Evolutionary conservation across 148 eudicot genomes (phyloP).

Genomic region (Silene latifolia): DNA sequence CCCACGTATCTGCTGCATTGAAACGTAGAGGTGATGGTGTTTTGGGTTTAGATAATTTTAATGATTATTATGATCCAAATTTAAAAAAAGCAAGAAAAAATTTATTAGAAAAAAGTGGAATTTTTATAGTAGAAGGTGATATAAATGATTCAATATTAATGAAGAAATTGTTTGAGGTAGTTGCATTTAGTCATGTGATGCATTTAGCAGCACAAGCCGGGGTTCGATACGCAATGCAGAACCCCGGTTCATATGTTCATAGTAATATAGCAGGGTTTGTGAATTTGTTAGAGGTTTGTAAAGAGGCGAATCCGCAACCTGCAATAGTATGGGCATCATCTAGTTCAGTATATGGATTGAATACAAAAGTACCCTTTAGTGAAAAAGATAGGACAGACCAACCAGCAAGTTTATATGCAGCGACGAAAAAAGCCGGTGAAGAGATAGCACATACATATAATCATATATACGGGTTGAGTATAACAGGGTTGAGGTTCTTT

Average conservation of each 20-base stretch:
- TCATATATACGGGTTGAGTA: slow-evolving; percentile 69
- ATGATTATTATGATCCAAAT: slow-evolving; percentile 70
- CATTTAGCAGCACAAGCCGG: slow-evolving; percentile 91
- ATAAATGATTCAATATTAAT: slow-evolving; percentile 54
- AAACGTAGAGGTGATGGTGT: slow-evolving; percentile 75
- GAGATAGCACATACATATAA: slow-evolving; percentile 86
- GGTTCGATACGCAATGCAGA: slow-evolving; percentile 80
- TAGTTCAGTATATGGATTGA: slow-evolving; percentile 76
- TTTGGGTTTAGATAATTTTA: slow-evolving; percentile 69
- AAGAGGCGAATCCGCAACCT: slow-evolving; percentile 69
- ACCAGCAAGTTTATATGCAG: slow-evolving; percentile 84
- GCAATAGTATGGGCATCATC: slow-evolving; percentile 83
- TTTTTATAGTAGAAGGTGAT: slow-evolving; percentile 73
- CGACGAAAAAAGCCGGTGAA: slow-evolving; percentile 83
- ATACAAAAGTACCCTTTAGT: slow-evolving; percentile 76
- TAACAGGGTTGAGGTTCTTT: slow-evolving; percentile 72
- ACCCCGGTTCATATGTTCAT: slow-evolving; percentile 75
- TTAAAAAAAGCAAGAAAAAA: slow-evolving; percentile 62
- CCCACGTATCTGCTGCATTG: slow-evolving; percentile 66
- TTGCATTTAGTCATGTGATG: slow-evolving; percentile 69
- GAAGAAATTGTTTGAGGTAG: slow-evolving; percentile 56
- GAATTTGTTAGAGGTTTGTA: slow-evolving; percentile 66
- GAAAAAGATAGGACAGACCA: slow-evolving; percentile 79
- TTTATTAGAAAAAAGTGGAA: slow-evolving; percentile 49
- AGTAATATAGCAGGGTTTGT: slow-evolving; percentile 80